Conservation (phyloP, 768 basidiomycete species). For the Mrakia blollopis region DNA sequence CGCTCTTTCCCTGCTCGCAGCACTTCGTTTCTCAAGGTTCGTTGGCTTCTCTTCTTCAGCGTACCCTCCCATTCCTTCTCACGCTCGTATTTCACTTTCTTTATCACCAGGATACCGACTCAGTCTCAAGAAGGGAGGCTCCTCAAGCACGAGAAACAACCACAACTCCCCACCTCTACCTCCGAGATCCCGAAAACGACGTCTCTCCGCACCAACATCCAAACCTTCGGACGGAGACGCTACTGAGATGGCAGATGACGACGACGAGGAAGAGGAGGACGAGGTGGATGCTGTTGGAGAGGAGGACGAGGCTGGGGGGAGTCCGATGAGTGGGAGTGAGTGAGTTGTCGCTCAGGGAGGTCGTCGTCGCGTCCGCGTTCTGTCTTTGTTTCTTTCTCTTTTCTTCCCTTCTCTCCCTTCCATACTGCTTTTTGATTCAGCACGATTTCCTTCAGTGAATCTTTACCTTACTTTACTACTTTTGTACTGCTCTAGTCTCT, state of each 20-base stretch:
- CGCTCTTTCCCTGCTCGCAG: not conserved
- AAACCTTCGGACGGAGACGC: not conserved
- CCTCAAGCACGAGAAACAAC: not conserved
- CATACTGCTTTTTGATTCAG: no score
- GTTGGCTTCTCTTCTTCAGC: not conserved
- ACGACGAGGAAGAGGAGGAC: not conserved
- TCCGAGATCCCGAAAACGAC: not conserved
- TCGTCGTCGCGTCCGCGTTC: not conserved
- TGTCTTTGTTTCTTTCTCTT: no score
- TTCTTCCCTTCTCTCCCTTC: no score
- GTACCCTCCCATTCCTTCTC: not conserved
- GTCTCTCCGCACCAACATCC: not conserved
- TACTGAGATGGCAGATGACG: not conserved
- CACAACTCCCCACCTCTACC: not conserved
- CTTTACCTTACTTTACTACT: no score
- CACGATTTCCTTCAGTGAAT: no score
- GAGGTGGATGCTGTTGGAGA: not conserved
- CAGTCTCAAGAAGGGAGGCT: conserved; percentile 20
- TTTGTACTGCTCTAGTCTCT: no score
- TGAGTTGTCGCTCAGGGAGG: not conserved
- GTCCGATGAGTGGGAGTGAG: not conserved
- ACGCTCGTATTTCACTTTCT: not conserved
- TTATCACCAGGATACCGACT: conserved; percentile 9
- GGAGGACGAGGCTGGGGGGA: not conserved
- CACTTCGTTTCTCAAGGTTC: conserved; percentile 24